These are phyloP conservation scores for Lepidium africanum DNA, from an alignment of 345 rosid species.

Conservation along the genomic window DNA sequence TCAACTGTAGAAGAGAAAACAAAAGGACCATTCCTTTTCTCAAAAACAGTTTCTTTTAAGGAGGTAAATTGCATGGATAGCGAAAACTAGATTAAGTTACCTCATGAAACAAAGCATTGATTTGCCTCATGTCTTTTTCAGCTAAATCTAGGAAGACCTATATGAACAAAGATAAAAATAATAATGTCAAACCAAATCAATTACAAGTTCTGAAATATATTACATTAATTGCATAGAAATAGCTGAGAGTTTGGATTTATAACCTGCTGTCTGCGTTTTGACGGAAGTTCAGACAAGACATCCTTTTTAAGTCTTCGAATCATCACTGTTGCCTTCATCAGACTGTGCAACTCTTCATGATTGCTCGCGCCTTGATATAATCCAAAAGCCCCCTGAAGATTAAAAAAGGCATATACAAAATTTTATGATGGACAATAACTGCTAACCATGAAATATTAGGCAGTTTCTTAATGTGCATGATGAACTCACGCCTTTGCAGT, in stretches of 20 bases:
- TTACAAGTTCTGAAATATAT: neutral
- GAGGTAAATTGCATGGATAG: neutral
- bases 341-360: constrained; percentile 95
- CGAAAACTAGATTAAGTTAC: constrained; percentile 34
- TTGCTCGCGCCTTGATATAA: constrained; percentile 88
- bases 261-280: constrained; percentile 93
- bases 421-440: neutral
- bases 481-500: constrained; percentile 81
- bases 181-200: neutral
- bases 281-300: constrained; percentile 83
- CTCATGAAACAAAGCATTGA: constrained; percentile 80
- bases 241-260: neutral
- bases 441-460: neutral
- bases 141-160: constrained; percentile 90
- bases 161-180: neutral
- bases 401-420: neutral
- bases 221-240: neutral
- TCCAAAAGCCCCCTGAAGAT: constrained; percentile 72
- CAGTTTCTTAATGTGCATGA: constrained; percentile 7
- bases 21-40: constrained; percentile 4
- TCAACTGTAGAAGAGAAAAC: constrained; percentile 46
- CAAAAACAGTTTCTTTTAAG: neutral
- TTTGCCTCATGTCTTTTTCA: constrained; percentile 69
- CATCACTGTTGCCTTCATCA: constrained; percentile 96
- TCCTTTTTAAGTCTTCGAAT: constrained; percentile 91